phyloP scores from a whole-genome alignment of 1,139 yeast species.

The Candida sojae region DNA sequence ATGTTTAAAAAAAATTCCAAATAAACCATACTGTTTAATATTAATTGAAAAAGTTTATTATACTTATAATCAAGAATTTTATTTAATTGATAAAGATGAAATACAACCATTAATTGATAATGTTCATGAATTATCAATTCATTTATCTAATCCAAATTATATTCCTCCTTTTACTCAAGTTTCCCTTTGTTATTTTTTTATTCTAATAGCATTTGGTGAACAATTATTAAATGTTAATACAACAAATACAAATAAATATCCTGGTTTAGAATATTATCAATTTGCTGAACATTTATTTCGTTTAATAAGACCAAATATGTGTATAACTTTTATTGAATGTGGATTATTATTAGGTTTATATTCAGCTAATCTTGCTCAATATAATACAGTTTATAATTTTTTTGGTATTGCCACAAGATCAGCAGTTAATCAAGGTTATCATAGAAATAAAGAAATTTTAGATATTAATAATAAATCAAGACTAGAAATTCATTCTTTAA shows the following conservation, averaged over 20 bases:
- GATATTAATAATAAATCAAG: conserved; percentile 7
- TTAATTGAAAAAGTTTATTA: conserved; percentile 31
- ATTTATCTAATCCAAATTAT: conserved; percentile 16
- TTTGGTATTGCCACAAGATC: conserved; percentile 52
- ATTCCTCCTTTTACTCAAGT: conserved; percentile 5
- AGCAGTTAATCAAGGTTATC: conserved; percentile 47
- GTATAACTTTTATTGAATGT: conserved; percentile 44
- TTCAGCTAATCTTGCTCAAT: conserved; percentile 49
- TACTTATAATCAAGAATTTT: conserved; percentile 43
- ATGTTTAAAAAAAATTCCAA: conserved; percentile 22
- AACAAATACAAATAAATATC: conserved; percentile 14
- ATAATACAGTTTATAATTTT: conserved; percentile 50
- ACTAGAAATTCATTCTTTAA: conserved; percentile 1
- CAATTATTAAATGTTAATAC: conserved; percentile 25
- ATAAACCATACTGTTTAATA: conserved; percentile 26
- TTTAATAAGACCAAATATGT: conserved; percentile 41
- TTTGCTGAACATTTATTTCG: conserved; percentile 43
- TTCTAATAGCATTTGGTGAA: conserved; percentile 39
- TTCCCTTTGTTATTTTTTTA: conserved; percentile 32
- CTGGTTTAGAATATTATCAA: conserved; percentile 41
- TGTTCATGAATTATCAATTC: conserved; percentile 28
- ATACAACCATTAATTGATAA: conserved; percentile 17
- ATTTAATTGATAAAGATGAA: conserved; percentile 23
- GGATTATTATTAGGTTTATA: conserved; percentile 47
- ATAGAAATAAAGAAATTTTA: conserved; percentile 31